Evolutionary conservation across 1,284 basidiomycete species (phyloP).

Genomic region (Ganoderma meredithae): DNA sequence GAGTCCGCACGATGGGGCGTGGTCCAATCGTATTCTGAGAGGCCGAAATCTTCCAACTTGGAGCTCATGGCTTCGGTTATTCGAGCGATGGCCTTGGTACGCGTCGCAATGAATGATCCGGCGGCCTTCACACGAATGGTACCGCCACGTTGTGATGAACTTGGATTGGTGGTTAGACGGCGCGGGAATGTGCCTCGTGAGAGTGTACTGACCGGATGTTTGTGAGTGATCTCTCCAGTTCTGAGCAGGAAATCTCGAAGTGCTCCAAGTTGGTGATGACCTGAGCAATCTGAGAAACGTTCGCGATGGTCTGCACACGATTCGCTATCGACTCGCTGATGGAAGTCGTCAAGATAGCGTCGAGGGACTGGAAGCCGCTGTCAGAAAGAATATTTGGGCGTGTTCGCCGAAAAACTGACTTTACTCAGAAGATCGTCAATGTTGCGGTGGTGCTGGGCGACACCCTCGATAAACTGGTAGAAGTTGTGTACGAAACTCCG

Average conservation of each 20-base stretch:
- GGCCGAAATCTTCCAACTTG: constrained; percentile 96
- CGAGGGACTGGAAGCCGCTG: constrained; percentile 73
- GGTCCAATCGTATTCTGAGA: constrained; percentile 96
- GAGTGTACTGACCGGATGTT: constrained; percentile 66
- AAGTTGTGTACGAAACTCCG: constrained; percentile 95
- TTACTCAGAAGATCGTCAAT: constrained; percentile 93
- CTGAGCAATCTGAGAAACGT: constrained; percentile 94
- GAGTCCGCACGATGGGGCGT: constrained; percentile 70
- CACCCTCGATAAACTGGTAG: constrained; percentile 96
- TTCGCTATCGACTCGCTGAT: constrained; percentile 83
- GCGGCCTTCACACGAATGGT: constrained; percentile 75
- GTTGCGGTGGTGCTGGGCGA: constrained; percentile 90
- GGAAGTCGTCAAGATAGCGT: constrained; percentile 83
- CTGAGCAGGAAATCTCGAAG: constrained; percentile 86
- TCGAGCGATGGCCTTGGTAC: constrained; percentile 76
- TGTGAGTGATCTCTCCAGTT: constrained; percentile 89
- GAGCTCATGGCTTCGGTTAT: constrained; percentile 87
- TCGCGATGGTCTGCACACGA: constrained; percentile 76
- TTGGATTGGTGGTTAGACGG: constrained; percentile 14
- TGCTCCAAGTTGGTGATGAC: constrained; percentile 95
- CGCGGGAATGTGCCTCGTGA: background rate
- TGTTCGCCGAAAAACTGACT: constrained; percentile 50
- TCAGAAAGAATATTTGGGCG: constrained; percentile 4
- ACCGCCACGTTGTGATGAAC: constrained; percentile 82
- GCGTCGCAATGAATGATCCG: constrained; percentile 73